Percentiles rank a stretch among this genome's conserved stretches.
Evolutionary conservation across 116 monocot species (phyloP).

Genomic region (Iris pallida): DNA sequence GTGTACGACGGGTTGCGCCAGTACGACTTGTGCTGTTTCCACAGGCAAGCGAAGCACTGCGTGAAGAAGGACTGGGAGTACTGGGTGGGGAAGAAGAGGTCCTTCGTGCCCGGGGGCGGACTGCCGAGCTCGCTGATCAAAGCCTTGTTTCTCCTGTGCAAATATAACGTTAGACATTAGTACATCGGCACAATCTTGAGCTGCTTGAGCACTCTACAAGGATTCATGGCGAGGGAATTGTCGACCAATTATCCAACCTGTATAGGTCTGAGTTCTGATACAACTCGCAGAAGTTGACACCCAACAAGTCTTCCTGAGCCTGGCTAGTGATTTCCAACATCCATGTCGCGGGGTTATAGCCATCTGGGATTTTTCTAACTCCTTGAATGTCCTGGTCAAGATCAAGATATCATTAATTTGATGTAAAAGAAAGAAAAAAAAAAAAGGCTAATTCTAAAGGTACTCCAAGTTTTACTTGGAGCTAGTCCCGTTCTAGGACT

Average conservation of each 20-base stretch:
- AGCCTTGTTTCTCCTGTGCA: slow-evolving; percentile 7
- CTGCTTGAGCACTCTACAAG: too few species aligned
- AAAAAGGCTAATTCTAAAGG: too few species aligned
- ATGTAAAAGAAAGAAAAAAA: too few species aligned
- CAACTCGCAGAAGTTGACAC: background rate
- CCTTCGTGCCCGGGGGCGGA: slow-evolving; percentile 2
- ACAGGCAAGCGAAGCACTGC: slow-evolving; percentile 4
- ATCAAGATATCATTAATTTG: background rate
- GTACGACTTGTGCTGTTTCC: slow-evolving; percentile 11
- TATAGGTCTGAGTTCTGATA: slow-evolving; percentile 4
- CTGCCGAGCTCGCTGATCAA: background rate
- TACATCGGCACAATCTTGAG: background rate
- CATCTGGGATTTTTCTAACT: slow-evolving; percentile 4
- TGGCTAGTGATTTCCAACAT: slow-evolving; percentile 1
- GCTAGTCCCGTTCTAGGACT: too few species aligned
- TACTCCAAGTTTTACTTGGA: too few species aligned
- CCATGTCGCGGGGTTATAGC: slow-evolving; percentile 13
- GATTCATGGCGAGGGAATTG: background rate
- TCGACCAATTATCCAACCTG: background rate
- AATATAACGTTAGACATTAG: background rate
- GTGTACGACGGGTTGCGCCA: slow-evolving; percentile 11
- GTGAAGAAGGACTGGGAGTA: background rate
- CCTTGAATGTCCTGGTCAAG: background rate
- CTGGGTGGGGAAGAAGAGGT: slow-evolving; percentile 4
- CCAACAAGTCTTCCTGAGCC: slow-evolving; percentile 1